Evolutionary conservation across 306 rosid genomes (phyloP), one percentile per base, ranked within the genome.

Genomic region (Sechiopsis laciniata): DNA sequence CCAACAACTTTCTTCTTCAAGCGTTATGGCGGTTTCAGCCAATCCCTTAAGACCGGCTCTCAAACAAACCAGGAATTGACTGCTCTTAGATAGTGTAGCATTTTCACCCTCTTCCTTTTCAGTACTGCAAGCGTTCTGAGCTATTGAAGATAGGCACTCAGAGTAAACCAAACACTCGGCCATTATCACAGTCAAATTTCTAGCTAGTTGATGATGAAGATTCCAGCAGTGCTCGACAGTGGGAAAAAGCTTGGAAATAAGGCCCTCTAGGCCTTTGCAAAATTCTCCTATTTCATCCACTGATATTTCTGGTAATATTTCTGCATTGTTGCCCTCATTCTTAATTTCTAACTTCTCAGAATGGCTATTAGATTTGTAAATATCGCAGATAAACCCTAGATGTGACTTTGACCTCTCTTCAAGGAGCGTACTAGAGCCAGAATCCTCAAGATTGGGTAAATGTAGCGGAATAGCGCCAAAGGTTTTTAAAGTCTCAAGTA

Each of bases 1-100:
- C 97, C 97, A 92, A 86, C 92, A 90, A 82, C 85, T 77, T 48
- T 82, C 83, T 82, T 87, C 91, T 82, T 90, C 92, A 57, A 90
- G 96, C 76, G 64, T 71, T 58, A 81, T 64, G 77, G 81, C 79
- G 61, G 80, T 74, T 79, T 88, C 92, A 71, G 86, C 83, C 72
- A 90, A 82, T 72, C 89, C 91, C 82, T 85, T 88, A 24, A 90
- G 85, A 78, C 90, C 89, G 74, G 55, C 69, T 76, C 76, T 83
- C 92, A 91, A 88, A 82, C 82, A 86, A 76, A 71, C 79, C 13
- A 71, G 74, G 59, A 85, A 65, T 60, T 73, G 65, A 57, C 87
- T 89, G 78, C 76, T 82, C 73, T 78, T 79, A 32, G 76, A 75
- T 8, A 74, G 62, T 16, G 78, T 74, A 74, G 90, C 86, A 78